Conservation (phyloP, 148 eudicot genomes). For the Nepenthes gracilis region DNA sequence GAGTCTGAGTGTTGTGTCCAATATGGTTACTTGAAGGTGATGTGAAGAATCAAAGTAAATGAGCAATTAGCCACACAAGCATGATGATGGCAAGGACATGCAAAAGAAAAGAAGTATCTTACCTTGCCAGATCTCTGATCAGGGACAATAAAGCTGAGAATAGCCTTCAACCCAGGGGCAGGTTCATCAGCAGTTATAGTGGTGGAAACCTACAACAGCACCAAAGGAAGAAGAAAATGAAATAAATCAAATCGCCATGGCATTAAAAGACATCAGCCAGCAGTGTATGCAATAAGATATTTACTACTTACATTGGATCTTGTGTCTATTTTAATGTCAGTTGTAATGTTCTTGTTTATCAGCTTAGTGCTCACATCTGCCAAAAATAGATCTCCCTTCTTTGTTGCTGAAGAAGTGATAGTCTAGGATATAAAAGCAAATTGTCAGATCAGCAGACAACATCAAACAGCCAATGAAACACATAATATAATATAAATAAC, state of each 20-base stretch:
- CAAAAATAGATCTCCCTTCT: constrained; percentile 52
- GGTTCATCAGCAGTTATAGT: constrained; percentile 85
- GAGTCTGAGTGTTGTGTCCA: too few species aligned
- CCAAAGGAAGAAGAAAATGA: background rate
- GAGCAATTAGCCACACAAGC: background rate
- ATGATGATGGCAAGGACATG: background rate
- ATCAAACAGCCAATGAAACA: background rate
- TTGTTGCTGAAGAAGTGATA: constrained; percentile 59
- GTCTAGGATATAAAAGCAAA: constrained; percentile 29
- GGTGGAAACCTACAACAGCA: constrained; percentile 36
- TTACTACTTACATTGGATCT: constrained; percentile 48
- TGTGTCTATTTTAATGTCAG: constrained; percentile 81
- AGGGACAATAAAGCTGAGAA: constrained; percentile 71
- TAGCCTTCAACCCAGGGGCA: constrained; percentile 89
- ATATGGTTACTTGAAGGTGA: too few species aligned
- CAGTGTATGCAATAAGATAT: background rate
- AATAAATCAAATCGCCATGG: background rate
- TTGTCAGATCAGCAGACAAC: background rate
- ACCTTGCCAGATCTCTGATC: constrained; percentile 97
- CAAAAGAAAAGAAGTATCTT: background rate
- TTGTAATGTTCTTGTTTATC: constrained; percentile 61
- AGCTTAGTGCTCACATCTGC: constrained; percentile 70
- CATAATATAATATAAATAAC: background rate
- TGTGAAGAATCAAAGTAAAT: background rate
- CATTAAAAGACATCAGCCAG: background rate